phyloP scores from a whole-genome alignment of 352 stramenopile species.

The Pythium biforme region DNA sequence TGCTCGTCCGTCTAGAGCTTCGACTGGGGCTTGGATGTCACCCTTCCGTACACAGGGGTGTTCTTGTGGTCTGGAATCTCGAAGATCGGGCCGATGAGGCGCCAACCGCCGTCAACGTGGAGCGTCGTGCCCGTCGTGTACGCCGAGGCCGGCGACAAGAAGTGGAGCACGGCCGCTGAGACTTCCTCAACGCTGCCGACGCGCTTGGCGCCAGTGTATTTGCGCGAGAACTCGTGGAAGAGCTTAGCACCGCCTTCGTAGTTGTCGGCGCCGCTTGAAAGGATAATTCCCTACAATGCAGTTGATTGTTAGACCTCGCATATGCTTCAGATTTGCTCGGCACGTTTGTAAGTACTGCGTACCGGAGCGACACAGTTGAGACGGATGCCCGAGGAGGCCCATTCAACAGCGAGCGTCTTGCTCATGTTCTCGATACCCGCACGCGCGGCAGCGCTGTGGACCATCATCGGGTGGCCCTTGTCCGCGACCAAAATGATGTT shows the following conservation, averaged over 20 bases:
- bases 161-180: slow-evolving; percentile 82
- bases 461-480: slow-evolving; percentile 89
- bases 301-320: too few species aligned
- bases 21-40: slow-evolving; percentile 20
- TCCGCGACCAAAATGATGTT: slow-evolving; percentile 88
- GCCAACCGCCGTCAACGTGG: slow-evolving; percentile 87
- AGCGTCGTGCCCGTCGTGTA: slow-evolving; percentile 91
- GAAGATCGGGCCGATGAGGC: slow-evolving; percentile 61
- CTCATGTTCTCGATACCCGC: slow-evolving; percentile 91
- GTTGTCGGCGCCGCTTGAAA: slow-evolving; percentile 77
- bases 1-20: slow-evolving; percentile 38
- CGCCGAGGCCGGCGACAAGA: slow-evolving; percentile 83
- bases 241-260: slow-evolving; percentile 83
- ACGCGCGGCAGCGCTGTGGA: slow-evolving; percentile 80
- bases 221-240: slow-evolving; percentile 71
- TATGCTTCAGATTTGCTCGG: too few species aligned
- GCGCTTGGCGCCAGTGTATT: slow-evolving; percentile 76
- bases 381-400: slow-evolving; percentile 87
- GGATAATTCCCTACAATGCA: slow-evolving; percentile 43
- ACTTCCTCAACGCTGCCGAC: slow-evolving; percentile 92
- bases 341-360: too few species aligned
- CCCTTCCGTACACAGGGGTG: slow-evolving; percentile 76
- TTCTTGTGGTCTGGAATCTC: slow-evolving; percentile 78
- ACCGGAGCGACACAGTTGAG: slow-evolving; percentile 91
- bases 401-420: slow-evolving; percentile 92